Conservation (phyloP, 31 red algal genomes). For the Odonthalia washingtoniensis region DNA sequence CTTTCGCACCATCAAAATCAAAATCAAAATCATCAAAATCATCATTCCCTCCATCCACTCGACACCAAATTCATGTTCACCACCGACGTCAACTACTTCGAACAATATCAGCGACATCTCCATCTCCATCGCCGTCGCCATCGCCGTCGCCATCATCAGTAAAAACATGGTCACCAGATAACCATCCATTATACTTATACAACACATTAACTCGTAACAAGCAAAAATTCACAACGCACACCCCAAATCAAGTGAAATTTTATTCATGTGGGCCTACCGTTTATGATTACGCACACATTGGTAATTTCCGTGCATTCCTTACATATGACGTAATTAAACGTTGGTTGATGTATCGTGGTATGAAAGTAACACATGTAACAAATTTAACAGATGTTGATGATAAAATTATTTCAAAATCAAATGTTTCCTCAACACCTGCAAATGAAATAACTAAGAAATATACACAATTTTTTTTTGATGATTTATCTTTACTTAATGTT, state of each 20-base stretch:
- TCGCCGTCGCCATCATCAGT: too few species aligned
- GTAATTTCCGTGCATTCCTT: slow-evolving; percentile 98
- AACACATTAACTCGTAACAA: slow-evolving; percentile 85
- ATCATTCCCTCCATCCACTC: too few species aligned
- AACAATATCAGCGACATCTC: too few species aligned
- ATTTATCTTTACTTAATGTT: slow-evolving; percentile 89
- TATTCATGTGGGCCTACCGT: slow-evolving; percentile 99
- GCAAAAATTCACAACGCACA: slow-evolving; percentile 68
- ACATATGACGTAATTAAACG: slow-evolving; percentile 96
- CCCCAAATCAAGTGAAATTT: slow-evolving; percentile 80
- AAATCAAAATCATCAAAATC: too few species aligned
- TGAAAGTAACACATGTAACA: slow-evolving; percentile 87
- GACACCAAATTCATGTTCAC: too few species aligned
- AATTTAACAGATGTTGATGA: slow-evolving; percentile 99
- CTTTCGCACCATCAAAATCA: too few species aligned
- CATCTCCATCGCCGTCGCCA: too few species aligned
- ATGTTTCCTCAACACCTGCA: slow-evolving; percentile 30
- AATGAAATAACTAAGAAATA: slow-evolving; percentile 77
- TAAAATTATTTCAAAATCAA: slow-evolving; percentile 89
- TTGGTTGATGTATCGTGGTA: slow-evolving; percentile 80
- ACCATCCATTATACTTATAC: slow-evolving; percentile 54
- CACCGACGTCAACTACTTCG: too few species aligned
- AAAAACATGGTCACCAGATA: not conserved
- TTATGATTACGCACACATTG: slow-evolving; percentile 98
- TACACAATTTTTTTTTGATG: slow-evolving; percentile 85